phyloP scores from a whole-genome alignment of 2,329 filamentous ascomycete species.

The Curvularia verruculosa region DNA sequence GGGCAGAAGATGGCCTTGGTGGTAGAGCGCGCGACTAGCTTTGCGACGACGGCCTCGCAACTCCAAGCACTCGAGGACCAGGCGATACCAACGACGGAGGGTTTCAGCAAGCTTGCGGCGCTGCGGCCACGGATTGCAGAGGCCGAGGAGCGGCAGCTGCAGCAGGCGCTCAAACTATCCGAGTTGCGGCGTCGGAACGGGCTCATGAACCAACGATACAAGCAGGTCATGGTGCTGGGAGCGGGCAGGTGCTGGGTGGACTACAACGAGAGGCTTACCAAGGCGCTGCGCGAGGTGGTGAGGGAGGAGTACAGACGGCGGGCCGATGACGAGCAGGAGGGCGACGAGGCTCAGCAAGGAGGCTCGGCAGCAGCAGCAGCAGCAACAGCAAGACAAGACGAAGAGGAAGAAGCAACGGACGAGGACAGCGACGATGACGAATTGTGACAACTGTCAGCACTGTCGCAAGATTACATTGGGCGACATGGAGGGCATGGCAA shows the following conservation, averaged over 20 bases:
- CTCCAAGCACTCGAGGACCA: conserved; percentile 54
- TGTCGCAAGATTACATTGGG: neutral
- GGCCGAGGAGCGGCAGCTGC: conserved; percentile 64
- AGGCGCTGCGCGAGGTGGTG: conserved; percentile 68
- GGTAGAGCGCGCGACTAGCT: conserved; percentile 52
- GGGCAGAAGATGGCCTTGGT: conserved; percentile 47
- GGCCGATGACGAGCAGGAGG: conserved; percentile 43
- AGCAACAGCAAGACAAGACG: conserved; percentile 14
- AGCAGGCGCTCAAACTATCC: conserved; percentile 67
- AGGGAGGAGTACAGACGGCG: conserved; percentile 65
- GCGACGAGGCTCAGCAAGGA: neutral
- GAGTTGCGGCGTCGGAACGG: conserved; percentile 69
- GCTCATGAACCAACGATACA: conserved; percentile 64
- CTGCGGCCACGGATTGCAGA: conserved; percentile 68
- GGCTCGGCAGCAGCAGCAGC: conserved; percentile 11
- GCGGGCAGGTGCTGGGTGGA: conserved; percentile 73
- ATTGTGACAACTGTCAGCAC: conserved; percentile 11
- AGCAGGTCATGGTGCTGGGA: conserved; percentile 72
- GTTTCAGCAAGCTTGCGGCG: conserved; percentile 61
- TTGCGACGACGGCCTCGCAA: conserved; percentile 52
- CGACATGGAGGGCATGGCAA: neutral
- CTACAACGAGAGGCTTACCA: conserved; percentile 70
- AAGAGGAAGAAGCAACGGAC: neutral
- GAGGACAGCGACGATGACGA: conserved; percentile 13
- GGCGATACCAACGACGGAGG: conserved; percentile 50